Percentiles rank a stretch among this genome's conserved stretches.
Conservation (phyloP, 352 stramenopile species). For the Phytophthora pini region DNA sequence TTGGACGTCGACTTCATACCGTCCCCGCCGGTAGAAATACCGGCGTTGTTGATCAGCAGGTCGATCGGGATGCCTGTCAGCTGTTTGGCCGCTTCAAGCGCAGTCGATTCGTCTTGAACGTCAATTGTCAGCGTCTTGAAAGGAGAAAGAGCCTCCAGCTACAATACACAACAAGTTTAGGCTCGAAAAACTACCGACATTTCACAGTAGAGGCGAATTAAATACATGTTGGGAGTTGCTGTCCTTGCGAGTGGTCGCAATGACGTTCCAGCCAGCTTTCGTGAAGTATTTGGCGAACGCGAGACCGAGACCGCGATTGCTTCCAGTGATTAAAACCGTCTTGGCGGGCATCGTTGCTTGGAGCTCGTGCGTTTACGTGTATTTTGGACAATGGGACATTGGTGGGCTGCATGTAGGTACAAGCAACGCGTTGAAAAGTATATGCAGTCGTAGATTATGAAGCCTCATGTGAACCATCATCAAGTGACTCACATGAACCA, state of each 20-base stretch:
- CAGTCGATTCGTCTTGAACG: neutral
- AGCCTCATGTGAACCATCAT: no score
- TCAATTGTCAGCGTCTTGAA: neutral
- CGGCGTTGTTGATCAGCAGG: neutral
- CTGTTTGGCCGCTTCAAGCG: neutral
- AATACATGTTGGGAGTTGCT: neutral
- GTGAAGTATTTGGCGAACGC: neutral
- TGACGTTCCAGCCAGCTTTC: neutral
- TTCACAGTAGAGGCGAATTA: no score
- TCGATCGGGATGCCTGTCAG: neutral
- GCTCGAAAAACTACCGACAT: no score
- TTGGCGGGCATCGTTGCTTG: no score
- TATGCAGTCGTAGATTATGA: no score
- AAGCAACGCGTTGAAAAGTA: no score
- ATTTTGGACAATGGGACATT: no score
- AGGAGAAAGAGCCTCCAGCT: neutral
- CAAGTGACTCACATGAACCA: no score
- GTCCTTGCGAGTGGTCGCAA: neutral
- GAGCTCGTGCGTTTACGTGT: no score
- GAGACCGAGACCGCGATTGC: neutral
- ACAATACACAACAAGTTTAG: no score
- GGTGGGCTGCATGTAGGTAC: no score
- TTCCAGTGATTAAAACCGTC: no score
- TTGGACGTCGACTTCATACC: neutral
- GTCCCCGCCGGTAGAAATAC: neutral